Evolutionary conservation across 2,329 filamentous ascomycete species (phyloP).

Genomic region (Blastomyces gilchristii): DNA sequence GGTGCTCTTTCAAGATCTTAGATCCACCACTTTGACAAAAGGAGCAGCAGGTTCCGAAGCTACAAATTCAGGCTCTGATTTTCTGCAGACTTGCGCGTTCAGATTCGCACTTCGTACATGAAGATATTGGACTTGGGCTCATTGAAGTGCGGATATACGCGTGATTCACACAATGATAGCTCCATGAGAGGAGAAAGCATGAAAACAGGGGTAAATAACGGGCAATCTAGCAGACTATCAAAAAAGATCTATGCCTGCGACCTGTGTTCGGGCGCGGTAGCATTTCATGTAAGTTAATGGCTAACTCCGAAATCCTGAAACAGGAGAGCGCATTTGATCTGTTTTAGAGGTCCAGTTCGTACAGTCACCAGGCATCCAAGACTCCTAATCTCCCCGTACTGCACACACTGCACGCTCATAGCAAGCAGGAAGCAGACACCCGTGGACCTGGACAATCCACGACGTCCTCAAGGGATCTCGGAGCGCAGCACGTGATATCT

Average conservation of each 20-base stretch:
- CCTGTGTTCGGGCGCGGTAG: not conserved
- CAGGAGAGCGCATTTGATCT: not conserved
- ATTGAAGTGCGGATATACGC: not conserved
- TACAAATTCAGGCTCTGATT: not conserved
- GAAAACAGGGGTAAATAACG: not conserved
- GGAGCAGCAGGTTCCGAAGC: not conserved
- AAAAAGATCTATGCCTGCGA: not conserved
- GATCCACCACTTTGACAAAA: not conserved
- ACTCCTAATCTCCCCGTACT: not conserved
- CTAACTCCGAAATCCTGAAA: not conserved
- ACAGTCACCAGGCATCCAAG: not conserved
- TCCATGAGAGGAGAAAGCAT: not conserved
- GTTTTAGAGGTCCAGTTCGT: not conserved
- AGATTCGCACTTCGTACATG: not conserved
- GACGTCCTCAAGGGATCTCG: no score
- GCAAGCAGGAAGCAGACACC: not conserved
- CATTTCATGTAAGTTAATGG: not conserved
- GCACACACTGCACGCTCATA: not conserved
- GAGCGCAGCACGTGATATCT: not conserved
- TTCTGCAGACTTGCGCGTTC: not conserved
- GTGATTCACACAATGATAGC: not conserved
- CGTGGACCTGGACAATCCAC: not conserved
- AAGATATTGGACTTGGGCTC: not conserved
- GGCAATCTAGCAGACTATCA: not conserved
- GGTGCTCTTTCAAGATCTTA: not conserved